phyloP scores from a whole-genome alignment of 129 eudicot species.

The Logfia minima region DNA sequence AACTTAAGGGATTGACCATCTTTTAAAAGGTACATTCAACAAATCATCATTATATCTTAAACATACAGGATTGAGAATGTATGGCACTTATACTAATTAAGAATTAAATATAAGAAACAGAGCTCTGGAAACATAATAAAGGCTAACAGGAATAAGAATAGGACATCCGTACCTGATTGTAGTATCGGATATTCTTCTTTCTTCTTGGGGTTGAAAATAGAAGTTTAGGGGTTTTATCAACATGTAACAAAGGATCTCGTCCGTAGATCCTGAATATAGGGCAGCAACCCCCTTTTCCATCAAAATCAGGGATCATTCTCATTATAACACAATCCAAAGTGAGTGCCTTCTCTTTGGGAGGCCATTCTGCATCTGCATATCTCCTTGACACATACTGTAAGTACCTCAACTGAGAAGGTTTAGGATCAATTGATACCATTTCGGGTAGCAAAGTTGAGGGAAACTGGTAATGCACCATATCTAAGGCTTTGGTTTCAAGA shows the following conservation, averaged over 20 bases:
- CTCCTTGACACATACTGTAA: constrained; percentile 73
- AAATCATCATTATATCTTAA: constrained; percentile 1
- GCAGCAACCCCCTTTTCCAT: constrained; percentile 74
- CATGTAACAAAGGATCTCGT: constrained; percentile 56
- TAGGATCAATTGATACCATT: constrained; percentile 59
- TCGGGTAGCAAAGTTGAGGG: constrained; percentile 59
- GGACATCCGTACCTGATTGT: constrained; percentile 66
- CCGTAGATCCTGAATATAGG: constrained; percentile 81
- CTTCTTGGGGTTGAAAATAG: constrained; percentile 70
- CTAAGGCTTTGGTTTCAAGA: constrained; percentile 67
- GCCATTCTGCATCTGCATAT: constrained; percentile 72
- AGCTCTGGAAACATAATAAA: not conserved
- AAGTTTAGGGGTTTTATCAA: constrained; percentile 69
- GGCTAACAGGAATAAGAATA: not conserved
- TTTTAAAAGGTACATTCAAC: not conserved
- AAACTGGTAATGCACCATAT: constrained; percentile 71
- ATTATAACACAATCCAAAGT: constrained; percentile 74
- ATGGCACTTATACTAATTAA: not conserved
- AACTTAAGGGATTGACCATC: not conserved
- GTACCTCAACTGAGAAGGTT: constrained; percentile 82
- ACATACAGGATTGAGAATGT: not conserved
- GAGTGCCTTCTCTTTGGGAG: constrained; percentile 76
- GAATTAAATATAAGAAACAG: not conserved
- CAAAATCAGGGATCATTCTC: constrained; percentile 69
- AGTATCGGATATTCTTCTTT: constrained; percentile 60